Evolutionary conservation across 208 protist species (phyloP).

Genomic region (Trypanosoma caninum): DNA sequence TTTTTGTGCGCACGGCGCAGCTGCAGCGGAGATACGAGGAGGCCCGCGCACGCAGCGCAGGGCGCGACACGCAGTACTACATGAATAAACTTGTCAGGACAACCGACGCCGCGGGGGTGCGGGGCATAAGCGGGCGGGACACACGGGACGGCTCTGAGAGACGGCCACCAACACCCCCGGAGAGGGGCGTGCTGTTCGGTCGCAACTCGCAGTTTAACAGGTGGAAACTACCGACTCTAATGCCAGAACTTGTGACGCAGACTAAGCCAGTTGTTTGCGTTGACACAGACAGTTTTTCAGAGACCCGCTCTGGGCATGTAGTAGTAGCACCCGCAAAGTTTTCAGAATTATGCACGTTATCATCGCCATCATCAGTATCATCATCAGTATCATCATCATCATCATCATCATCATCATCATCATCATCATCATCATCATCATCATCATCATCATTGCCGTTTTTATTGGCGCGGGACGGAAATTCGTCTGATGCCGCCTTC

Average conservation of each 20-base stretch:
- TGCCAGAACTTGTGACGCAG: conserved; percentile 57
- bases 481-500: no score
- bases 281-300: background rate
- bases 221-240: conserved; percentile 28
- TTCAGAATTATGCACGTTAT: background rate
- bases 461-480: background rate
- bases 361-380: background rate
- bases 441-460: no score
- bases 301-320: background rate
- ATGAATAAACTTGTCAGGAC: conserved; percentile 29
- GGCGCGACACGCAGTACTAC: conserved; percentile 55
- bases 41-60: conserved; percentile 24
- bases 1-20: conserved; percentile 52
- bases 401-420: background rate
- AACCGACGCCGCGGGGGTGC: background rate
- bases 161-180: conserved; percentile 27
- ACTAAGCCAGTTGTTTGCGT: conserved; percentile 24
- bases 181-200: conserved; percentile 50
- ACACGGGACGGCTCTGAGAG: background rate
- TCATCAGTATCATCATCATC: background rate
- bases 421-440: no score
- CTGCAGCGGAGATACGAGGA: conserved; percentile 48
- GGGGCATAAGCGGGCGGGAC: background rate
- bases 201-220: conserved; percentile 34
- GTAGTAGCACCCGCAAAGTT: background rate